Percentiles rank a stretch among this genome's conserved stretches.
Conservation (phyloP, 805 yeast genomes). For the Spathaspora girioi region DNA sequence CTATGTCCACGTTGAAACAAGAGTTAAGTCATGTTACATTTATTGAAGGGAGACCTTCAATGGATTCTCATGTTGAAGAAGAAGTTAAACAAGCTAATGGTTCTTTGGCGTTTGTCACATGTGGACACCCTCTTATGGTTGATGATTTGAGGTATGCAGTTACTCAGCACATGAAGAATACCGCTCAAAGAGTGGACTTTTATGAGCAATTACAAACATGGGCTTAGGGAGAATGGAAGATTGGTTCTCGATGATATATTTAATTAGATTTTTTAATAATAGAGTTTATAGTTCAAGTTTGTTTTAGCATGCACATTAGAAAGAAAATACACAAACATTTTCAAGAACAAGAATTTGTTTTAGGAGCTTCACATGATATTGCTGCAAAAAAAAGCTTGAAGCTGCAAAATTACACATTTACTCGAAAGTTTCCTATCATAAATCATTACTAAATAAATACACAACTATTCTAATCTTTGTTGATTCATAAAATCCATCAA, state of each 20-base stretch:
- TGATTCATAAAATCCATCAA: constrained; percentile 31
- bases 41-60: constrained; percentile 46
- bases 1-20: constrained; percentile 8
- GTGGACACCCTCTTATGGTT: constrained; percentile 63
- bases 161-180: constrained; percentile 33
- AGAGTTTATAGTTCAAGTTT: neutral
- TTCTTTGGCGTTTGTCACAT: constrained; percentile 51
- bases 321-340: neutral
- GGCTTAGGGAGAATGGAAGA: constrained; percentile 23
- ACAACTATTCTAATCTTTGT: neutral
- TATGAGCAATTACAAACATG: constrained; percentile 76
- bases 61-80: constrained; percentile 34
- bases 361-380: neutral
- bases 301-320: neutral
- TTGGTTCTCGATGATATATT: neutral
- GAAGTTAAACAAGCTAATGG: constrained; percentile 38
- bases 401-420: neutral
- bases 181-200: constrained; percentile 57
- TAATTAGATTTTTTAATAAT: neutral
- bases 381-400: neutral
- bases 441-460: neutral
- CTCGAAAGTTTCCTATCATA: neutral
- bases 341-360: neutral
- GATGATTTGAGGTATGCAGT: constrained; percentile 53
- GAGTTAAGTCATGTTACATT: constrained; percentile 33